Conservation (phyloP, 495 filamentous ascomycete species). For the Rhypophila decipiens region DNA sequence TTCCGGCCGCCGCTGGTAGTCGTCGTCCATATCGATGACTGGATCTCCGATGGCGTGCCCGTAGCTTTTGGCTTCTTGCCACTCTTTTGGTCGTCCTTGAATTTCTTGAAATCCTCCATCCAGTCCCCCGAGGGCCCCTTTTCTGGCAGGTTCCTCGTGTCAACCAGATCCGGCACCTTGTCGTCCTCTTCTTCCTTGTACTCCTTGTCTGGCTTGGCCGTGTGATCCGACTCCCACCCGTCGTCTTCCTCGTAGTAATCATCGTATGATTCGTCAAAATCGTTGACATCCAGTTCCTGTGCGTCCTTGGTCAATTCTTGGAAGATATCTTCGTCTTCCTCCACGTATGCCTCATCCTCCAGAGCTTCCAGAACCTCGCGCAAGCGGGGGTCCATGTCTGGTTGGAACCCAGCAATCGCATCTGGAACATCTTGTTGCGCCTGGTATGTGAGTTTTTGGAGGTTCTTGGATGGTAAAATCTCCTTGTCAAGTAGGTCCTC, state of each 20-base stretch:
- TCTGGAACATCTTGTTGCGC: conserved; percentile 92
- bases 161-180: conserved; percentile 44
- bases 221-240: conserved; percentile 93
- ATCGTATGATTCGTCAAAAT: conserved; percentile 48
- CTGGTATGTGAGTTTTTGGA: conserved; percentile 73
- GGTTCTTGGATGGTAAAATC: conserved; percentile 63
- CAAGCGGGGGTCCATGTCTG: conserved; percentile 94
- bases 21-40: conserved; percentile 74
- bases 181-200: conserved; percentile 30
- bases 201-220: conserved; percentile 61
- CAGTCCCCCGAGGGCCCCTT: conserved; percentile 59
- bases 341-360: conserved; percentile 94
- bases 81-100: conserved; percentile 67
- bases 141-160: conserved; percentile 32
- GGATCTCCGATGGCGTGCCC: conserved; percentile 52
- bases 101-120: conserved; percentile 84
- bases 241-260: conserved; percentile 54
- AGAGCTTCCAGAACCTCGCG: conserved; percentile 90
- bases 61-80: conserved; percentile 31
- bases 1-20: conserved; percentile 64
- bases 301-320: conserved; percentile 66
- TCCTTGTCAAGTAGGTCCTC: conserved; percentile 60
- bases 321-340: conserved; percentile 82
- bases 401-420: conserved; percentile 84
- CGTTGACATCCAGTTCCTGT: conserved; percentile 47